Base-by-base conservation (phyloP, 2,329 filamentous ascomycete genomes). In the Monascus ruber region DNA sequence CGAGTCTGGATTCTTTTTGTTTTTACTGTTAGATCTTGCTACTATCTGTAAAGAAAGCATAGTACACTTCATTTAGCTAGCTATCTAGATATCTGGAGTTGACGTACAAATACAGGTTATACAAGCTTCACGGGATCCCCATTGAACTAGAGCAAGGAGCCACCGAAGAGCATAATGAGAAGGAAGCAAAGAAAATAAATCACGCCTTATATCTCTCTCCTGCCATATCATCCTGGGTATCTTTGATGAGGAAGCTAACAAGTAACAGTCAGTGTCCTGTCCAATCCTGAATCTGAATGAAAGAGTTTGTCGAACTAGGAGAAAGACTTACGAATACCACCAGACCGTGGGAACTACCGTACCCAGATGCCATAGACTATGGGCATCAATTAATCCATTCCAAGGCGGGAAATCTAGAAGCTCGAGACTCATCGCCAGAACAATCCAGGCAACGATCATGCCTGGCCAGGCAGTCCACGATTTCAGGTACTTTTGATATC, bases 401-500 rank as follows among this genome's bases (percentile, higher is more conserved):
- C 84, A 73, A 2, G 91, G 91, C 39, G 91, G 77, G 54, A 98
- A 98, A 62, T 98, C 91, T 47, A 96, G 76, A 51, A 98, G 62
- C 68, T 98, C 91, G 62, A 98, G 70, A 61, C 89, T 89, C 91
- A 98, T 98, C 29, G 85, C 87, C 58, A 89, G 68, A 51, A 89
- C 78, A 50, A 98, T 74, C 87, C 87, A 95, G 2, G 84, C 83
- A 35, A 96, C 89, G 47, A 89, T 86, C 54, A 95, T 65, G 50
- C 85, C 86, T 0, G 91, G 91, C 84, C 85, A 94, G 41, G 81
- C 77, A 25, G 87, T 80, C 91, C 91, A 98, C 11, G 72, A 63
- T 47, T 81, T 76, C 34, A 78, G 76, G 11, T 82, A 76, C 60
- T 78, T 77, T 47, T 72, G 70, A 64, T 89, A 96, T 50, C 81